Base-by-base conservation (phyloP, 2,329 filamentous ascomycete genomes). In the Ophiostoma ips region DNA sequence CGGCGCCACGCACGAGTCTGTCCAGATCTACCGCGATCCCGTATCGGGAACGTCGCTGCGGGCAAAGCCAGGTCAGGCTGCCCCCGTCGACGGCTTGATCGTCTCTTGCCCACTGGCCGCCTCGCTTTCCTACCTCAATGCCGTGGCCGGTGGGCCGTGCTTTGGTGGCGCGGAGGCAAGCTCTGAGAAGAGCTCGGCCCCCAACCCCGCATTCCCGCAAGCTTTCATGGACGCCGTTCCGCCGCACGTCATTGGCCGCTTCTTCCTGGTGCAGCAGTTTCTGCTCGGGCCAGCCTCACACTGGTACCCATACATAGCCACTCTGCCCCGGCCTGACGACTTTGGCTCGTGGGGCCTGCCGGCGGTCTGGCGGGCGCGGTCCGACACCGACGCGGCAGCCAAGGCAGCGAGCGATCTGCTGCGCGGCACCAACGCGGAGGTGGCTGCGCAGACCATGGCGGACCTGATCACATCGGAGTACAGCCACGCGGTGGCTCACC, bases 241-340 rank as follows among this genome's bases (percentile, higher is more conserved):
- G 1, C 71, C 77, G 0, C 75, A 84, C 56, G 76, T 84, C 51
- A 64, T 81, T 46, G 73, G 77, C 9, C 73, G 81, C 4, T 83
- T 87, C 63, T 82, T 84, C 55, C 69, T 88, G 6, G 71, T 84
- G 60, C 76, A 81, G 53, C 77, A 88, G 61, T 80, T 78, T 59
- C 67, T 87, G 31, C 63, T 72, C 2, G 75, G 74, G 1, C 50
- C 63, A 2, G 59, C 70, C 2, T 84, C 83, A 0, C 77, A 76
- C 56, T 88, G 84, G 84, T 71, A 68, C 61, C 73, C 79, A 1
- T 88, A 88, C 63, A 75, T 87, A 55, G 64, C 66, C 10, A 75
- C 76, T 0, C 68, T 88, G 0, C 83, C 84, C 1, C 75, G 78
- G 52, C 80, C 81, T 0, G 69, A 72, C 10, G 65, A 77, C 2